phyloP scores from a whole-genome alignment of 2,329 filamentous ascomycete species.

The Conoideocrella luteorostrata region DNA sequence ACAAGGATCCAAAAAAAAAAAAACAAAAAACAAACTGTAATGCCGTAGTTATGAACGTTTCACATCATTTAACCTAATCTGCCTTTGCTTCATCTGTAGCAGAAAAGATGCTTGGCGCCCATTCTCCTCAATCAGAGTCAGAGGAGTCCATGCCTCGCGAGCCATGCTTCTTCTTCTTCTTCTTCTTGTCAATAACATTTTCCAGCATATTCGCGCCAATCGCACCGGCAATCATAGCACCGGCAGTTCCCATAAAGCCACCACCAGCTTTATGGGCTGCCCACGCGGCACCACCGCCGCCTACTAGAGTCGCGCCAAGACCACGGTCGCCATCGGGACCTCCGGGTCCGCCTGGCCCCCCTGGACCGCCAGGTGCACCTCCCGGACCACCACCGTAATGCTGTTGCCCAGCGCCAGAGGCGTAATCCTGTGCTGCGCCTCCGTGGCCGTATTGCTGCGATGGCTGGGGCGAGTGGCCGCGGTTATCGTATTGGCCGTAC shows the following conservation, averaged over 20 bases:
- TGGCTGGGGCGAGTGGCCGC: conserved; percentile 11
- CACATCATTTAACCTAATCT: no score
- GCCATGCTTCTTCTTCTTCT: conserved; percentile 26
- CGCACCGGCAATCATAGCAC: conserved; percentile 44
- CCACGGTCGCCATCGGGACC: conserved; percentile 43
- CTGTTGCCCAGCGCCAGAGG: conserved; percentile 15
- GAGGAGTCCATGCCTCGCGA: conserved; percentile 12
- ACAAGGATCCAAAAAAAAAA: neutral
- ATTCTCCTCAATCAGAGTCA: conserved; percentile 23
- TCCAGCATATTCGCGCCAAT: conserved; percentile 49
- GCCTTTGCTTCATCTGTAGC: no score
- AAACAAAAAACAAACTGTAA: neutral
- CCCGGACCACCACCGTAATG: conserved; percentile 15
- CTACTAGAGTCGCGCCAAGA: conserved; percentile 46
- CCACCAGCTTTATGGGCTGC: conserved; percentile 48
- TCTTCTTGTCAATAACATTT: conserved; percentile 31
- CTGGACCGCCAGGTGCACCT: conserved; percentile 9
- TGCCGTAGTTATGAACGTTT: no score
- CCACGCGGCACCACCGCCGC: conserved; percentile 48
- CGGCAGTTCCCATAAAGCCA: conserved; percentile 44
- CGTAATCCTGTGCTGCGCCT: conserved; percentile 16
- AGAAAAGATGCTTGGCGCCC: no score
- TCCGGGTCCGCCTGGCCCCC: conserved; percentile 17
- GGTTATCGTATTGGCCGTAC: conserved; percentile 12
- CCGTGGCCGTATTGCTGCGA: conserved; percentile 14